These are phyloP conservation scores for Botryotinia calthae DNA, from an alignment of 2,329 filamentous ascomycete genomes.

Conservation along the genomic window DNA sequence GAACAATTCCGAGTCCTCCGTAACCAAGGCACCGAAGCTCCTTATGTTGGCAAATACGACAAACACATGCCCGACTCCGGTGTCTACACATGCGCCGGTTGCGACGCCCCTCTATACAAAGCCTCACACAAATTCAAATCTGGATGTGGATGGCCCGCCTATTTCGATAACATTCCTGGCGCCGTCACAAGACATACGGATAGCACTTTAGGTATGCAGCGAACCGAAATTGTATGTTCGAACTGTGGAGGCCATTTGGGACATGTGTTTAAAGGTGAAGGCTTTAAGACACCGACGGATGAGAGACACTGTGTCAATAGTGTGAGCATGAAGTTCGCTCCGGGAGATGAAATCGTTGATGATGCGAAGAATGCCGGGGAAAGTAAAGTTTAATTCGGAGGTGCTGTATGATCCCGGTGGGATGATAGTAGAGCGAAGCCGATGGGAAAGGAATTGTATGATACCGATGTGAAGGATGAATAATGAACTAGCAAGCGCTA, in stretches of 20 bases:
- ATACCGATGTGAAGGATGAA: background rate
- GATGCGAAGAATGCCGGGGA: constrained; percentile 41
- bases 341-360: constrained; percentile 56
- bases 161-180: constrained; percentile 91
- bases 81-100: constrained; percentile 84
- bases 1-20: constrained; percentile 95
- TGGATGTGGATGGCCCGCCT: constrained; percentile 96
- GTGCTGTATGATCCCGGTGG: background rate
- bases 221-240: constrained; percentile 90
- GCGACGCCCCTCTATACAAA: constrained; percentile 84
- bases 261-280: constrained; percentile 90
- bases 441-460: background rate
- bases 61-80: constrained; percentile 76
- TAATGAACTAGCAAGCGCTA: background rate
- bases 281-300: constrained; percentile 80
- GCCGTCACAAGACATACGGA: constrained; percentile 84
- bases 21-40: constrained; percentile 84
- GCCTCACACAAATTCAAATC: constrained; percentile 94
- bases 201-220: constrained; percentile 71
- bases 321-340: constrained; percentile 78
- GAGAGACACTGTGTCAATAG: constrained; percentile 98
- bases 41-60: constrained; percentile 80
- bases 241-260: constrained; percentile 93
- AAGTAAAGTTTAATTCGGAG: constrained; percentile 14
- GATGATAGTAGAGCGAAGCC: background rate